These are phyloP conservation scores for Globisporangium cylindrosporum DNA, from an alignment of 352 stramenopile genomes.

Conservation along the genomic window DNA sequence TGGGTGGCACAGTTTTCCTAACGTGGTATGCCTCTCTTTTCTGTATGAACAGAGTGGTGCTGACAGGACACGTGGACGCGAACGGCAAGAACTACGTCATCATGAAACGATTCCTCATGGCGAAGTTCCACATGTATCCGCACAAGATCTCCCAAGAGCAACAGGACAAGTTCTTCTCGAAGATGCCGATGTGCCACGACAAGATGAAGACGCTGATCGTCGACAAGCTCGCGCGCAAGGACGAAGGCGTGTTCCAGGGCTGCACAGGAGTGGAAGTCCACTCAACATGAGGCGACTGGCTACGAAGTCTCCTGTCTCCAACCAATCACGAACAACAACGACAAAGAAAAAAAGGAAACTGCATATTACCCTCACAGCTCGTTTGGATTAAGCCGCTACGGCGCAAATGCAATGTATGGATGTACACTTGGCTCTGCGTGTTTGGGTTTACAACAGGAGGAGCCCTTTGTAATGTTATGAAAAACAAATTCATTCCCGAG, in stretches of 20 bases:
- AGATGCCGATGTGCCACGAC: constrained; percentile 57
- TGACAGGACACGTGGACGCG: constrained; percentile 55
- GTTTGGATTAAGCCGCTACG: constrained; percentile 4
- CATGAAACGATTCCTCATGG: constrained; percentile 80
- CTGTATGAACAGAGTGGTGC: constrained; percentile 31
- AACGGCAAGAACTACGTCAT: constrained; percentile 67
- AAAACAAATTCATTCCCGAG: too few species aligned
- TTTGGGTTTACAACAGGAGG: too few species aligned
- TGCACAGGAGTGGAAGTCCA: constrained; percentile 3
- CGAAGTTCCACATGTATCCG: constrained; percentile 78
- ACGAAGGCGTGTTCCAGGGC: constrained; percentile 6
- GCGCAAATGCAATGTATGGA: constrained; percentile 5
- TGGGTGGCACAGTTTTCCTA: too few species aligned
- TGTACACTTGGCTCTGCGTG: constrained; percentile 6
- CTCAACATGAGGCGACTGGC: neutral
- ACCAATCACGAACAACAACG: too few species aligned
- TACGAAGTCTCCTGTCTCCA: neutral
- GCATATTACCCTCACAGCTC: constrained; percentile 2
- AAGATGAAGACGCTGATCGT: constrained; percentile 63
- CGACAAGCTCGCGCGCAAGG: constrained; percentile 31
- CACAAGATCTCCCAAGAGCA: constrained; percentile 68
- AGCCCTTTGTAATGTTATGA: too few species aligned
- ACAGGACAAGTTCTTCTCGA: constrained; percentile 55
- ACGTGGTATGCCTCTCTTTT: too few species aligned
- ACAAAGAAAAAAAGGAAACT: neutral